Percentiles rank a stretch among this genome's conserved stretches.
phyloP scores from a whole-genome alignment of 106 monocot genomes.

The Triglochin maritima region DNA sequence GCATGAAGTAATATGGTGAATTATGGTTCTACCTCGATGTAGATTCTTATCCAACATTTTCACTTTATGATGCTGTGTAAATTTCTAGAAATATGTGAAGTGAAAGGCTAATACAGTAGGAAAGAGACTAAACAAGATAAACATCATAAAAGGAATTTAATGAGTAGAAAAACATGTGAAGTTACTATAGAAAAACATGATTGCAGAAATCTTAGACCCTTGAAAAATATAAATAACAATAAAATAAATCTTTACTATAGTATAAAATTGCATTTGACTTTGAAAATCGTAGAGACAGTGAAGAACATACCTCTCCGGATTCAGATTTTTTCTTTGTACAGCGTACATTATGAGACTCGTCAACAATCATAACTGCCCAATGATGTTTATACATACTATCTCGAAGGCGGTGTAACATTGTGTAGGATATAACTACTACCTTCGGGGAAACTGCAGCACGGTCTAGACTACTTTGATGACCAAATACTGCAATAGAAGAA shows the following conservation, averaged over 20 bases:
- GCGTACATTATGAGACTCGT: conserved; percentile 95
- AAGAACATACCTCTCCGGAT: conserved; percentile 61
- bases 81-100: too few relatives aligned
- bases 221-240: not conserved
- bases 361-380: conserved; percentile 89
- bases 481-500: conserved; percentile 74
- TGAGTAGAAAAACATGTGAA: too few relatives aligned
- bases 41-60: too few relatives aligned
- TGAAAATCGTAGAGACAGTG: too few relatives aligned
- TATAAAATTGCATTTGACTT: too few relatives aligned
- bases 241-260: not conserved
- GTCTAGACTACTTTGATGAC: conserved; percentile 67
- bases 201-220: not conserved
- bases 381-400: conserved; percentile 49
- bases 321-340: conserved; percentile 82
- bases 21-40: too few relatives aligned
- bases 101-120: too few relatives aligned
- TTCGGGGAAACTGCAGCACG: conserved; percentile 45
- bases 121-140: not conserved
- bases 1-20: too few relatives aligned
- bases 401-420: conserved; percentile 70
- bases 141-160: too few relatives aligned
- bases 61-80: too few relatives aligned
- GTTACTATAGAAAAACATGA: not conserved
- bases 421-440: conserved; percentile 78